A percentile compares a stretch with the other conserved stretches of the same genome.
Evolutionary conservation across 2,329 filamentous ascomycete species (phyloP).

Genomic region (Zymoseptoria tritici): DNA sequence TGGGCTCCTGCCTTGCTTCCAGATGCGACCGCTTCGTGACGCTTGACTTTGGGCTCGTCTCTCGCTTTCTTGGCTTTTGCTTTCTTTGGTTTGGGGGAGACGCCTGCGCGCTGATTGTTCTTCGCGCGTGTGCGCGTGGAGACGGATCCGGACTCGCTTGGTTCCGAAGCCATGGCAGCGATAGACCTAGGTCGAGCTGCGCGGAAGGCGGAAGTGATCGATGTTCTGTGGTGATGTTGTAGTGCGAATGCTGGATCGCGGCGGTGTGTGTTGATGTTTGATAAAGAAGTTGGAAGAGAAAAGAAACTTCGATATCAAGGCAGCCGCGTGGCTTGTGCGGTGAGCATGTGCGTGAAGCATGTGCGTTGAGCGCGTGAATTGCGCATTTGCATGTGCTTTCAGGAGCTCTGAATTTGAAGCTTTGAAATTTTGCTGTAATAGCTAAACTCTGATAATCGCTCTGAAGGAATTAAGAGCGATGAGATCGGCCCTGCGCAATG

Average conservation of each 20-base stretch:
- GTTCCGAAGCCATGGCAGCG: not conserved
- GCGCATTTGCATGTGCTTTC: no score
- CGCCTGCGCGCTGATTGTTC: not conserved
- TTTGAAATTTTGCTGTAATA: not conserved
- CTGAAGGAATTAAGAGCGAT: not conserved
- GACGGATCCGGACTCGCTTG: not conserved
- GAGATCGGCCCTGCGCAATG: not conserved
- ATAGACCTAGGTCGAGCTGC: not conserved
- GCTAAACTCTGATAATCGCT: not conserved
- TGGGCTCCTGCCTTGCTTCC: not conserved
- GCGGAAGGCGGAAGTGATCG: not conserved
- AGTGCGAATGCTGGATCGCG: no score
- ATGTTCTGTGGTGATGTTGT: not conserved
- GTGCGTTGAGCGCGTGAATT: no score
- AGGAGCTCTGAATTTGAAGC: not conserved
- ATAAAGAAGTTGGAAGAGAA: not conserved
- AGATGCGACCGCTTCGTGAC: not conserved
- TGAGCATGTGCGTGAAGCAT: no score
- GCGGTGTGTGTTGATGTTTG: not conserved
- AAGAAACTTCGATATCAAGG: not conserved
- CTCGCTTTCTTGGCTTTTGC: not conserved
- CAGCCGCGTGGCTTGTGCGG: no score
- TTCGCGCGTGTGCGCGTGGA: not conserved
- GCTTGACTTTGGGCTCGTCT: not conserved
- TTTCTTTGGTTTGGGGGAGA: not conserved